Conservation (phyloP, 805 yeast species). For the Zygosaccharomyces kombuchaensis region DNA sequence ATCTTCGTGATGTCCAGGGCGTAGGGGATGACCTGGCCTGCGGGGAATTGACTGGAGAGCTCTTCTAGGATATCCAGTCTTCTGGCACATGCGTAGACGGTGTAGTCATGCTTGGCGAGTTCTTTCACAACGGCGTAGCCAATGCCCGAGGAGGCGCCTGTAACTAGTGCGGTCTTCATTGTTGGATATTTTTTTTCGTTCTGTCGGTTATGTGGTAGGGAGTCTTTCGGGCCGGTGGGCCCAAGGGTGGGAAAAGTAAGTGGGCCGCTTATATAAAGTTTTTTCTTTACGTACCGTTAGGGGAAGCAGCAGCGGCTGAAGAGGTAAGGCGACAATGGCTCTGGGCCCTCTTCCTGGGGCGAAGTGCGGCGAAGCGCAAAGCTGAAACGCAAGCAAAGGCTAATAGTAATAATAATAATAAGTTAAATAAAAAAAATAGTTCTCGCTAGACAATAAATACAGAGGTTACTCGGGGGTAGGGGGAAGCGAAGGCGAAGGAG, state of each 20-base stretch:
- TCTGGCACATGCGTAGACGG: slow-evolving; percentile 72
- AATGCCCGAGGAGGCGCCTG: slow-evolving; percentile 60
- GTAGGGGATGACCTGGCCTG: slow-evolving; percentile 42
- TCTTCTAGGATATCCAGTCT: slow-evolving; percentile 55
- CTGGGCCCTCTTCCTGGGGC: too few relatives aligned
- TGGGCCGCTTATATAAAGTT: background rate
- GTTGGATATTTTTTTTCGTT: background rate
- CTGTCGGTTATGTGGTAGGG: too few relatives aligned
- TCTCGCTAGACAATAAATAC: background rate
- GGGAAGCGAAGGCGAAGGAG: too few relatives aligned
- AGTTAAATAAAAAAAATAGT: background rate
- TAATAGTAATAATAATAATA: background rate
- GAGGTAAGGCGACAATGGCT: background rate
- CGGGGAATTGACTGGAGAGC: slow-evolving; percentile 32
- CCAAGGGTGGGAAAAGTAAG: background rate
- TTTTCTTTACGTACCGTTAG: background rate
- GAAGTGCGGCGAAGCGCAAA: too few relatives aligned
- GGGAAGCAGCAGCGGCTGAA: background rate
- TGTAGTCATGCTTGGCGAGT: slow-evolving; percentile 48
- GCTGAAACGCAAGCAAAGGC: too few relatives aligned
- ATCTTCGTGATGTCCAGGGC: slow-evolving; percentile 54
- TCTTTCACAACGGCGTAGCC: slow-evolving; percentile 47
- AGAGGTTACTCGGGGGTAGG: background rate
- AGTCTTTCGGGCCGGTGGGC: background rate
- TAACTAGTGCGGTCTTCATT: slow-evolving; percentile 46